A percentile compares a stretch with the other conserved stretches of the same genome.
Conservation (phyloP, 768 basidiomycete species). For the Obba rivulosa region DNA sequence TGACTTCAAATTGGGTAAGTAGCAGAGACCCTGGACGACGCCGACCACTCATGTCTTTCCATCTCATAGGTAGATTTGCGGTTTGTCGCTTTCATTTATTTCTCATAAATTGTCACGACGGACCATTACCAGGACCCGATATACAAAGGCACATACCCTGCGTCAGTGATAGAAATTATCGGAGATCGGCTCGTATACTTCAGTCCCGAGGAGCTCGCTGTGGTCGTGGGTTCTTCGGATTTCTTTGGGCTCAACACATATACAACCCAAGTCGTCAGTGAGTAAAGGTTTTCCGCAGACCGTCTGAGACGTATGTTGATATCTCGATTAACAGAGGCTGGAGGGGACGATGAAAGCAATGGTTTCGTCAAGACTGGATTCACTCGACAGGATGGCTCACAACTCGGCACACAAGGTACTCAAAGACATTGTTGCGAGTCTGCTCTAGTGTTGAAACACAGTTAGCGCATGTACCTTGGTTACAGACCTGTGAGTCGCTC, state of each 20-base stretch:
- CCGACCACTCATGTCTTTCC: background rate
- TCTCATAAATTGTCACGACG: slow-evolving; percentile 5
- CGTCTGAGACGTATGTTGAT: background rate
- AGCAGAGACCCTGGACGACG: background rate
- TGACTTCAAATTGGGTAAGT: slow-evolving; percentile 36
- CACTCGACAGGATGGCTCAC: slow-evolving; percentile 55
- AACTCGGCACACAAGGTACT: slow-evolving; percentile 57
- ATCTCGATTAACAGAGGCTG: slow-evolving; percentile 37
- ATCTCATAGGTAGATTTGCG: slow-evolving; percentile 42
- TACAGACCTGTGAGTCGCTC: slow-evolving; percentile 28
- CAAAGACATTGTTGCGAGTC: background rate
- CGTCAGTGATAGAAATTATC: slow-evolving; percentile 49
- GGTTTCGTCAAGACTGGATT: slow-evolving; percentile 57
- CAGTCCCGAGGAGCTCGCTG: slow-evolving; percentile 46
- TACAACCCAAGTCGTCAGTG: slow-evolving; percentile 58
- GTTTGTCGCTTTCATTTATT: slow-evolving; percentile 19
- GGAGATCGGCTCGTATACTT: slow-evolving; percentile 55
- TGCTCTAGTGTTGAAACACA: background rate
- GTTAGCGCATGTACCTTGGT: slow-evolving; percentile 31
- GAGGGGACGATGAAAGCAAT: slow-evolving; percentile 60
- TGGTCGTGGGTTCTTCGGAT: slow-evolving; percentile 62
- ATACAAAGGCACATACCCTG: slow-evolving; percentile 68
- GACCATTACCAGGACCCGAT: slow-evolving; percentile 47
- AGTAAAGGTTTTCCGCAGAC: slow-evolving; percentile 20
- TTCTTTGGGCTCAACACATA: slow-evolving; percentile 75